Percentiles rank a stretch among this genome's conserved stretches.
Evolutionary conservation across 2,329 filamentous ascomycete species (phyloP).

Genomic region (Xylariaceae sp.): DNA sequence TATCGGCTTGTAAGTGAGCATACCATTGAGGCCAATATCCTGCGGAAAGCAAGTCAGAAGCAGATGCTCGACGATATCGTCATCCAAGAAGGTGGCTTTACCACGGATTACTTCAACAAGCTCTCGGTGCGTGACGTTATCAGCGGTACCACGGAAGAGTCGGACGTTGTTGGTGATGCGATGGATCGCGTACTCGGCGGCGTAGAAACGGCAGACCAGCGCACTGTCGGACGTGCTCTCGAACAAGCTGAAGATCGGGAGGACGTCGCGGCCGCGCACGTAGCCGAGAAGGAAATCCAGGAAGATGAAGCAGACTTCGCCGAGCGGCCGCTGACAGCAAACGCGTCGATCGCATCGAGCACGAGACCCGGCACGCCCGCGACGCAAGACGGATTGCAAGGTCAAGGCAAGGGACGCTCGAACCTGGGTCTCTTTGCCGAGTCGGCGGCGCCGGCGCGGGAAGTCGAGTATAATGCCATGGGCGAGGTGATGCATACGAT

Average conservation of each 20-base stretch:
- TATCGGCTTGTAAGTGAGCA: conserved; percentile 90
- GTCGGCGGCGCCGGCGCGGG: conserved; percentile 35
- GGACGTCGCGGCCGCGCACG: conserved; percentile 80
- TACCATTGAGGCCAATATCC: conserved; percentile 96
- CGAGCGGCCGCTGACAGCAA: conserved; percentile 49
- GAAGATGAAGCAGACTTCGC: conserved; percentile 82
- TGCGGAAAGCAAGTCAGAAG: conserved; percentile 95
- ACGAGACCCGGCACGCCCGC: conserved; percentile 47
- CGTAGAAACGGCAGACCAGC: conserved; percentile 55
- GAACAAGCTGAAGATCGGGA: conserved; percentile 90
- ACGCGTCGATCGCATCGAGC: conserved; percentile 46
- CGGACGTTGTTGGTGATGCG: conserved; percentile 50
- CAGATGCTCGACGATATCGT: conserved; percentile 96
- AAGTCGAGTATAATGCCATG: conserved; percentile 54
- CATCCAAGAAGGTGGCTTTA: conserved; percentile 97
- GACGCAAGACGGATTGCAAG: conserved; percentile 35
- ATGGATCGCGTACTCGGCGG: conserved; percentile 80
- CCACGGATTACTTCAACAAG: conserved; percentile 90
- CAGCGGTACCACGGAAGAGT: conserved; percentile 53
- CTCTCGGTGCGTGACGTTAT: conserved; percentile 64
- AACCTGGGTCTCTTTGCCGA: conserved; percentile 37
- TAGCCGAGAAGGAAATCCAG: conserved; percentile 83
- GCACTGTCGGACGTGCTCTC: conserved; percentile 64
- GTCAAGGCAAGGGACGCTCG: conserved; percentile 30
- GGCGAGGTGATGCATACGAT: conserved; percentile 55